Percentiles rank a stretch among this genome's conserved stretches.
phyloP scores from a whole-genome alignment of 768 basidiomycete genomes.

The Leccinum uliginosum region DNA sequence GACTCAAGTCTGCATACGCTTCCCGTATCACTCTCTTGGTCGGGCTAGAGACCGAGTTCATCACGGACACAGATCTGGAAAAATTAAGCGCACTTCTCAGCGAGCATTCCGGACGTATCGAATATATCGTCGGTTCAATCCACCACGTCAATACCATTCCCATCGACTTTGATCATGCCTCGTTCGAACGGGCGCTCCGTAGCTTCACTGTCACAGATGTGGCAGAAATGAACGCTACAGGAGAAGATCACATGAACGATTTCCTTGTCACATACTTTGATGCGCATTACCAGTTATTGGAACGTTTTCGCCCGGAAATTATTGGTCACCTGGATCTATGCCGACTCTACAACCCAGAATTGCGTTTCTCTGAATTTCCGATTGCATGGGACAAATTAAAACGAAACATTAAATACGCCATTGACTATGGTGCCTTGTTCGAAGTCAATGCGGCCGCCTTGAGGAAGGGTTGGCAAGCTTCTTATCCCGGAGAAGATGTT shows the following conservation, averaged over 20 bases:
- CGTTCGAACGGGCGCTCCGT: slow-evolving; percentile 59
- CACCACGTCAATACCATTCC: slow-evolving; percentile 87
- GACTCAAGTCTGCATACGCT: slow-evolving; percentile 61
- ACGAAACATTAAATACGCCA: slow-evolving; percentile 70
- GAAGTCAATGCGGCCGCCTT: slow-evolving; percentile 93
- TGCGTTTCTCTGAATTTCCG: slow-evolving; percentile 54
- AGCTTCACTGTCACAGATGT: slow-evolving; percentile 35
- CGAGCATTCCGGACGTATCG: slow-evolving; percentile 48
- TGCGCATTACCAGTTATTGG: slow-evolving; percentile 69
- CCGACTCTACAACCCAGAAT: slow-evolving; percentile 70
- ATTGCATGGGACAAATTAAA: slow-evolving; percentile 60
- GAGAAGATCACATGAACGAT: slow-evolving; percentile 32
- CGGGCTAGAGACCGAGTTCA: slow-evolving; percentile 91
- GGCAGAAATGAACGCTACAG: slow-evolving; percentile 20
- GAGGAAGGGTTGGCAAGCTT: slow-evolving; percentile 81
- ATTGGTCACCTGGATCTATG: slow-evolving; percentile 94
- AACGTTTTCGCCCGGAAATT: slow-evolving; percentile 75
- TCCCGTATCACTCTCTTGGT: slow-evolving; percentile 72
- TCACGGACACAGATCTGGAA: slow-evolving; percentile 63
- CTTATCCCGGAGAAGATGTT: slow-evolving; percentile 81
- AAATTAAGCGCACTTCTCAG: slow-evolving; percentile 51
- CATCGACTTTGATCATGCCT: slow-evolving; percentile 85
- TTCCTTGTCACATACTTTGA: slow-evolving; percentile 79
- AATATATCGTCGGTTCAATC: slow-evolving; percentile 89
- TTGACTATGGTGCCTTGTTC: slow-evolving; percentile 84